Base-by-base conservation (phyloP, 371 early-diverging fungal species). In the Rhizopus stolonifer region DNA sequence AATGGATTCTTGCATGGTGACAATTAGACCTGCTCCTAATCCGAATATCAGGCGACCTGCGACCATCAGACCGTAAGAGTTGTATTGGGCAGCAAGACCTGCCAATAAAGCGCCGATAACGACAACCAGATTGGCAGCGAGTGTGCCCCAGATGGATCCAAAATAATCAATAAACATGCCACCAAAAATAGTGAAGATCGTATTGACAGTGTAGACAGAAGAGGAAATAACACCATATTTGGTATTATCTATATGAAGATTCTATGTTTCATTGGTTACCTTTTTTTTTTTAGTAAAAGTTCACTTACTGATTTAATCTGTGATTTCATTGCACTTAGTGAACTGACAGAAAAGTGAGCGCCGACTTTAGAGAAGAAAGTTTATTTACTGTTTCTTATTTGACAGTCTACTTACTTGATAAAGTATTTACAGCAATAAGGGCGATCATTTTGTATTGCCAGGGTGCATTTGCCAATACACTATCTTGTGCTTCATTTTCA, bases 181-280 rank as follows among this genome's bases (percentile, higher is more conserved):
- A 8, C 88, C 87, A 1, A 85, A 49, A 4, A 86, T 69, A 6
- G 87, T 87, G 17, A 87, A 49, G 11, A 87, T 52, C 0, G 87
- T 87, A 46, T 87, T 87, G 18, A 87, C 84, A 36, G 85, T 72
- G 0, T 85, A 79, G 2, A 87, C 86, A 31, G 84, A 69, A 21
- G 87, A 84, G 55, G 87, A 87, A 18, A 87, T 58, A 2, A 80
- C 83, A 46, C 87, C 87, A 61, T 87, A 87, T 61, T 86, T 82
- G 2, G 85, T 65, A 54, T 86, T 86, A 33, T 76, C 65, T 13
- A 86, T 86, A 14, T 58, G 75, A 21, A 58, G 40, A 26, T 52
- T 47, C 59, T 59, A 36, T 44, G 8, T 26, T 1, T 18, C 8
- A 19, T 2, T n/a, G n/a, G 19, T n/a, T 31, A 29, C 4, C 31